phyloP scores from a whole-genome alignment of 2,329 filamentous ascomycete genomes.

The Blumeria hordei region DNA sequence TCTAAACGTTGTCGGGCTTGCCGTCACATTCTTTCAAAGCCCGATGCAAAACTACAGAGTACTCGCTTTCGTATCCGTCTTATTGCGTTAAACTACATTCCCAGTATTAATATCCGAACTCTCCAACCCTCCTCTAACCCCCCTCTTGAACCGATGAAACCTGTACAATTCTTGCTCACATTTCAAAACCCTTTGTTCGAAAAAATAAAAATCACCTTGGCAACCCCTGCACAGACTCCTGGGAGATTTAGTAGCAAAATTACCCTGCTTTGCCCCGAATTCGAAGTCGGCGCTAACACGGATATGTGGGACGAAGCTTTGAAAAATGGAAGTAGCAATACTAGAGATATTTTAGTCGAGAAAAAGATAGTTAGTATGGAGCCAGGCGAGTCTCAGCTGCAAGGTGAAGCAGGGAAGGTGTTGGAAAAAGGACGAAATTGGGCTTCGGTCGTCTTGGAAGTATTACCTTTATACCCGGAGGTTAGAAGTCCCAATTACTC shows the following conservation, averaged over 20 bases:
- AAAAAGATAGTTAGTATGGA: slow-evolving; percentile 15
- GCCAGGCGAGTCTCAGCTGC: slow-evolving; percentile 19
- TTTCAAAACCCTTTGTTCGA: slow-evolving; percentile 92
- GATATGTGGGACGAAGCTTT: slow-evolving; percentile 83
- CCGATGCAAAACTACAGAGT: slow-evolving; percentile 70
- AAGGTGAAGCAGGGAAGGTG: slow-evolving; percentile 76
- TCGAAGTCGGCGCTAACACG: slow-evolving; percentile 86
- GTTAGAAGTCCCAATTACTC: slow-evolving; percentile 8
- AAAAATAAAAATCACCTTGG: slow-evolving; percentile 62
- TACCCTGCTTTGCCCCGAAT: slow-evolving; percentile 81
- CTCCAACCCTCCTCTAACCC: slow-evolving; percentile 19
- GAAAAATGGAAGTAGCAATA: slow-evolving; percentile 11
- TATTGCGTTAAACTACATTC: slow-evolving; percentile 71
- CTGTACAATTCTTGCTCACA: slow-evolving; percentile 63
- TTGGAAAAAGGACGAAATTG: slow-evolving; percentile 88
- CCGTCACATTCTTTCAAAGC: slow-evolving; percentile 85
- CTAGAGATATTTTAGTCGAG: slow-evolving; percentile 18
- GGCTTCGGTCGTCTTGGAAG: slow-evolving; percentile 82
- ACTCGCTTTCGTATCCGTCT: slow-evolving; percentile 84
- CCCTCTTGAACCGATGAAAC: slow-evolving; percentile 19
- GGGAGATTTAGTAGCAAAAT: slow-evolving; percentile 57
- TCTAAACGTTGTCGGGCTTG: slow-evolving; percentile 84
- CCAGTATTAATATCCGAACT: slow-evolving; percentile 50
- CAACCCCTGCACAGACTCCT: slow-evolving; percentile 57
- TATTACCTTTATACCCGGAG: slow-evolving; percentile 31